Base-by-base conservation (phyloP, 805 yeast genomes). In the Ogataea ganodermae region DNA sequence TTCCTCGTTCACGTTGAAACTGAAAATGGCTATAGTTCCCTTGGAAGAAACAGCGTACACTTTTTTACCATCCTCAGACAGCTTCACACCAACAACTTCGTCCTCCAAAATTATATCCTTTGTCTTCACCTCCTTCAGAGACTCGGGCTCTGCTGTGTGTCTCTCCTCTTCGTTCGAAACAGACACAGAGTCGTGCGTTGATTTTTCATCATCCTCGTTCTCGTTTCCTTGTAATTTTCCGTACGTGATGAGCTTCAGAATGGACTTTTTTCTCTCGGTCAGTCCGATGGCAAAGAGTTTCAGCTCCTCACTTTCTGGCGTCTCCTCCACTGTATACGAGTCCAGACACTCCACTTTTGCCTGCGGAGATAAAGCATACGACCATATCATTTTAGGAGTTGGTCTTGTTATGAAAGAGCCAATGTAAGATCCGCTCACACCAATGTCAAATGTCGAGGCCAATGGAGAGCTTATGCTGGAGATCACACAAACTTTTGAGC, bases 361-460 rank as follows among this genome's bases (percentile, higher is more conserved):
- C 22, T 70, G 67, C 6, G 83, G 83, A 16, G 79, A 70, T 39
- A 79, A 66, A 17, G 83, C 75, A 56, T 71, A 69, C 3, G 82
- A 75, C 83, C 83, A 79, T 32, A 73, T 65, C 61, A 79, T 64
- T 50, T 74, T 77, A n/a, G 84, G 84, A 12, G 81, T 71, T 14
- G 84, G 84, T 55, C 71, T 75, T 43, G 77, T 72, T 28, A 79
- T 66, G 56, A 73, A 78, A 30, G 78, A 71, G 24, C 80, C 76
- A 33, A 79, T 67, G 53, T 71, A 73, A 31, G 82, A 78, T 42
- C 79, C 80, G 48, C 79, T 73, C 38, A 79, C 71, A n/a, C 78
- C 82, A 40, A 79, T 55, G 56, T 79, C 81, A 49, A 79, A 67
- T 30, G 60, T 57, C 36, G 67, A 59, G 4, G 71, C 59, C 16